These are phyloP conservation scores for Alloascoidea hylecoeti DNA, from an alignment of 805 yeast species.

Conservation along the genomic window DNA sequence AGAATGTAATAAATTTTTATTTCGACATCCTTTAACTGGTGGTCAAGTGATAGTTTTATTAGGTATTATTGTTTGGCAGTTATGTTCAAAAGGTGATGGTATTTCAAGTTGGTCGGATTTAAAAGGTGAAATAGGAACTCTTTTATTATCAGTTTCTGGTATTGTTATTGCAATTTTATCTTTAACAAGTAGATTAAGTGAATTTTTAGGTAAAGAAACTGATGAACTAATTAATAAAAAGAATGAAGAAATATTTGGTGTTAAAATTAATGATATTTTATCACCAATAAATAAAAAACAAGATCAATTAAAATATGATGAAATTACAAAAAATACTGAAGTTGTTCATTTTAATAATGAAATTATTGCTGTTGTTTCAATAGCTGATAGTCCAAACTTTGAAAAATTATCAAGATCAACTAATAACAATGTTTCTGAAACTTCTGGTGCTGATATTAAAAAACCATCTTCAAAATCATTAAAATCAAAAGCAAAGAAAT, in stretches of 20 bases:
- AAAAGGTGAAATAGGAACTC: not conserved
- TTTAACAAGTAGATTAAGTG: not conserved
- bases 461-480: not conserved
- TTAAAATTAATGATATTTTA: not conserved
- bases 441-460: not conserved
- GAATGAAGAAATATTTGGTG: not conserved
- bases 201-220: conserved; percentile 1
- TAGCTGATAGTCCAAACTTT: not conserved
- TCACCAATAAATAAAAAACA: not conserved
- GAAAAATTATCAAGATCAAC: not conserved
- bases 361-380: not conserved
- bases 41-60: not conserved
- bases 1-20: not conserved
- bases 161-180: not conserved
- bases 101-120: not conserved
- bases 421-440: not conserved
- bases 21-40: conserved; percentile 1
- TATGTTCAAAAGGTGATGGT: not conserved
- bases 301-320: not conserved
- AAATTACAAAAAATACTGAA: not conserved
- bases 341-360: not conserved
- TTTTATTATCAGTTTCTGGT: not conserved
- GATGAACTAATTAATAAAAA: not conserved
- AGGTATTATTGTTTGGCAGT: conserved; percentile 1
- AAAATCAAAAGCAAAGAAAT: not conserved